phyloP scores from a whole-genome alignment of 176 grass and related monocot genomes.

The Lolium rigidum region DNA sequence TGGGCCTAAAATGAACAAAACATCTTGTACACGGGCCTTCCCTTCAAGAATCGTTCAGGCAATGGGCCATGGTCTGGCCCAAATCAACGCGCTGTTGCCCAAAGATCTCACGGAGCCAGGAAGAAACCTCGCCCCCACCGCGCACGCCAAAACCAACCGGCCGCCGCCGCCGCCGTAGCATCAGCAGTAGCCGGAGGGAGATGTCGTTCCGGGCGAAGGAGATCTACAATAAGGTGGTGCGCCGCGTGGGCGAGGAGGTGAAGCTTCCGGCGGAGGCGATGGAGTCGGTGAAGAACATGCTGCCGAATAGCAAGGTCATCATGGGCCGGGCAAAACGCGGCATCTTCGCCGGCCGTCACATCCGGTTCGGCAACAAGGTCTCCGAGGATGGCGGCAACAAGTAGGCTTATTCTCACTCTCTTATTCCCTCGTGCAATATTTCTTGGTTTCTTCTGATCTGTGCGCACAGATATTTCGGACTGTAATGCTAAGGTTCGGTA shows the following conservation, averaged over 20 bases:
- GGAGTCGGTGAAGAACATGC: constrained; percentile 73
- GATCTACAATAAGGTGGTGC: constrained; percentile 88
- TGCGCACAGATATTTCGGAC: neutral
- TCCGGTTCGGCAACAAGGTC: constrained; percentile 93
- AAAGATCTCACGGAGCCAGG: constrained; percentile 7
- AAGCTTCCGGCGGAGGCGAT: constrained; percentile 64
- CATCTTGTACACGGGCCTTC: neutral
- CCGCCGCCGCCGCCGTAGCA: constrained; percentile 31
- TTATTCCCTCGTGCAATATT: neutral
- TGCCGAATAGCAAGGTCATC: constrained; percentile 75
- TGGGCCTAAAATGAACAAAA: neutral
- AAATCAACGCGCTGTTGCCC: neutral
- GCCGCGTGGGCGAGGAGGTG: constrained; percentile 59
- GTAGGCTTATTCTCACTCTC: constrained; percentile 45
- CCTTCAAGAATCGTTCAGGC: neutral
- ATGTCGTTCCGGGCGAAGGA: constrained; percentile 87
- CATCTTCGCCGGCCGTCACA: constrained; percentile 91
- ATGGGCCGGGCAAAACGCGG: constrained; percentile 93
- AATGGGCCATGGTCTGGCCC: constrained; percentile 3
- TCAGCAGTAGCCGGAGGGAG: neutral
- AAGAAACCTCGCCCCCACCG: constrained; percentile 1
- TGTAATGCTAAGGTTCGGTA: neutral
- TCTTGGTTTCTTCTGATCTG: constrained; percentile 27
- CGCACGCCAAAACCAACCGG: constrained; percentile 35
- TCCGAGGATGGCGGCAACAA: constrained; percentile 97